A percentile compares a stretch with the other conserved stretches of the same genome.
These are phyloP conservation scores for Diospyros kaki DNA, from an alignment of 148 eudicot genomes.

Conservation along the genomic window DNA sequence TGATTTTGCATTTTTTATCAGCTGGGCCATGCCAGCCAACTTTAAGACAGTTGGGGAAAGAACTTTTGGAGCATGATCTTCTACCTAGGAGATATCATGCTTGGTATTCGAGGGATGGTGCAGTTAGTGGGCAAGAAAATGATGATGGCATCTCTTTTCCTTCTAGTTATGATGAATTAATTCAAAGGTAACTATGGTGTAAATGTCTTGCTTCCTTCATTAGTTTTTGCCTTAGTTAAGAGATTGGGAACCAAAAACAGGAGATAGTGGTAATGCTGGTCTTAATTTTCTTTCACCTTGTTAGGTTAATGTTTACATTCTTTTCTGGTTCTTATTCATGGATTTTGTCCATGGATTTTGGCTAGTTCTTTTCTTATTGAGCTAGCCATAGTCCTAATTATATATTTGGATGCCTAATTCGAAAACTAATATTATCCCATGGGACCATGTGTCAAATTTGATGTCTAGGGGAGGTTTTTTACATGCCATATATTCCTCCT, in stretches of 20 bases:
- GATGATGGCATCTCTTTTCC: slow-evolving; percentile 80
- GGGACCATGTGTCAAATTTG: neutral
- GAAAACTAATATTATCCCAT: neutral
- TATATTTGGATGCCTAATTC: neutral
- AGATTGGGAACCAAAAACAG: neutral
- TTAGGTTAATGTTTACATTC: neutral
- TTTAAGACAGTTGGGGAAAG: slow-evolving; percentile 50
- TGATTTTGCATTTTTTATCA: slow-evolving; percentile 84
- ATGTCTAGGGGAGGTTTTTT: neutral
- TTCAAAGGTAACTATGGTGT: slow-evolving; percentile 44
- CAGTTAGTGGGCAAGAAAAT: slow-evolving; percentile 42
- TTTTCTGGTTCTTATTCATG: neutral
- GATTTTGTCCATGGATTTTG: neutral
- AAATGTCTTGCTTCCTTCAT: slow-evolving; percentile 4
- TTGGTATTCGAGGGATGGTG: slow-evolving; percentile 75
- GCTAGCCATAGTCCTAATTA: neutral
- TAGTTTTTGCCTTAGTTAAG: neutral
- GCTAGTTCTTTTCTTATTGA: neutral
- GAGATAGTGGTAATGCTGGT: neutral
- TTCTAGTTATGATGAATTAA: slow-evolving; percentile 47
- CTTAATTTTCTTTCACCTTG: neutral
- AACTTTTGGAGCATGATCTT: slow-evolving; percentile 81
- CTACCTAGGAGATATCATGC: slow-evolving; percentile 97
- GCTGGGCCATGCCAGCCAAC: slow-evolving; percentile 84
- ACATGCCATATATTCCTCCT: neutral